Evolutionary conservation across 805 yeast species (phyloP).

Genomic region (Candida tallmaniae): DNA sequence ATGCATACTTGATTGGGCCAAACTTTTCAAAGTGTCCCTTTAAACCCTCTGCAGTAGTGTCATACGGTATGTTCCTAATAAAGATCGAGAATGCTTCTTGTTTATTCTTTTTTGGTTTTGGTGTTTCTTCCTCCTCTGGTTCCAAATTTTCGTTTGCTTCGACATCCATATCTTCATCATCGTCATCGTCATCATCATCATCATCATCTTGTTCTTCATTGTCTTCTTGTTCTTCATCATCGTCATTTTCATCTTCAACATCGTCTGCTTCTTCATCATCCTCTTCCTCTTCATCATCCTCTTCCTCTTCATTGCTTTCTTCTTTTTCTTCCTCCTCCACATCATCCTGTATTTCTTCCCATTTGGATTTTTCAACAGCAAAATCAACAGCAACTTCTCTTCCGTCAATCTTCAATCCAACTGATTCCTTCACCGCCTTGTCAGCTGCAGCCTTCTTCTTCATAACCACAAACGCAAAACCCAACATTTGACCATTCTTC

Average conservation of each 20-base stretch:
- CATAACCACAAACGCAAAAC: constrained; percentile 94
- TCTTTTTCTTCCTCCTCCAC: constrained; percentile 33
- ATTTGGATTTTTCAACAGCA: constrained; percentile 83
- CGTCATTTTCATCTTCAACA: constrained; percentile 34
- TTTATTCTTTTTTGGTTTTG: constrained; percentile 46
- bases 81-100: constrained; percentile 73
- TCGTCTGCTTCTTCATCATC: constrained; percentile 34
- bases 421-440: constrained; percentile 69
- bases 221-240: constrained; percentile 26
- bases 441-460: constrained; percentile 72
- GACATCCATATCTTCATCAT: constrained; percentile 18
- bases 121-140: constrained; percentile 6
- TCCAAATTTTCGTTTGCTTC: constrained; percentile 22
- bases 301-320: constrained; percentile 35
- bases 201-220: constrained; percentile 31
- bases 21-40: constrained; percentile 75
- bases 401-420: constrained; percentile 77
- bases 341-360: constrained; percentile 55
- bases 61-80: constrained; percentile 91
- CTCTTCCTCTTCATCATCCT: constrained; percentile 36
- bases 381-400: constrained; percentile 92
- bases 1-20: constrained; percentile 87
- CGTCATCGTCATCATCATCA: constrained; percentile 21
- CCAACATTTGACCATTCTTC: constrained; percentile 83
- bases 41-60: constrained; percentile 77